Evolutionary conservation across 768 basidiomycete genomes (phyloP), one percentile per base, ranked within the genome.

Genomic region (Tylopilus intermedius): DNA sequence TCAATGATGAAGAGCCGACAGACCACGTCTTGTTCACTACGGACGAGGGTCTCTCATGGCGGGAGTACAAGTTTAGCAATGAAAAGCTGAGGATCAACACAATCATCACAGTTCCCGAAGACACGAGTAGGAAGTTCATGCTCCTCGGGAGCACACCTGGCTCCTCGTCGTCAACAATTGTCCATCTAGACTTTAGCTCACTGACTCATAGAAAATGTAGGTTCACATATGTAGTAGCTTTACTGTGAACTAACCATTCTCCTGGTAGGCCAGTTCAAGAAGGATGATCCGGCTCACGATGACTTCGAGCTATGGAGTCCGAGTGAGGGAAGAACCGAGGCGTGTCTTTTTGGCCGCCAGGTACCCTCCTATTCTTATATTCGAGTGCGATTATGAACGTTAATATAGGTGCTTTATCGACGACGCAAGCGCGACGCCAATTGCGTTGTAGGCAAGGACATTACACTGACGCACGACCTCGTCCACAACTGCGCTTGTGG

Each of bases 301-400:
- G 96, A 99, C 71, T 98, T 98, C 65, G 94, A 98, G 66, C 72
- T 96, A 2, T 98, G 96, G 96, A 93, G 88, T 65, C 96, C 95
- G 0, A 90, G 89, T 53, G 88, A 94, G 63, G 84, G 84, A 43
- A 82, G 96, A n/a, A 73, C 79, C 32, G 94, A 98, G 63, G 74
- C 75, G 8, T 99, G 96, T 70, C 72, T 98, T 26, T 99, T 98
- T 58, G 96, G 96, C 21, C 80, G 88, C 53, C 89, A 91, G 79
- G 92, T 90, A 47, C 38, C 72, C 54, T 6, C 13, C 26, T 21
- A 3, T 21, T 21, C 18, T 32, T 33, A n/a, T 49, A 15, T 32
- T 46, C 21, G 33, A 18, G 15, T 53, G 41, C n/a, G 27, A 30
- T 24, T 44, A 26, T 57, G 38, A 46, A 47, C 38, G 4, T 47